Evolutionary conservation across 2,329 filamentous ascomycete genomes (phyloP), one percentile per base, ranked within the genome.

Genomic region (Delphinella strobiligena): DNA sequence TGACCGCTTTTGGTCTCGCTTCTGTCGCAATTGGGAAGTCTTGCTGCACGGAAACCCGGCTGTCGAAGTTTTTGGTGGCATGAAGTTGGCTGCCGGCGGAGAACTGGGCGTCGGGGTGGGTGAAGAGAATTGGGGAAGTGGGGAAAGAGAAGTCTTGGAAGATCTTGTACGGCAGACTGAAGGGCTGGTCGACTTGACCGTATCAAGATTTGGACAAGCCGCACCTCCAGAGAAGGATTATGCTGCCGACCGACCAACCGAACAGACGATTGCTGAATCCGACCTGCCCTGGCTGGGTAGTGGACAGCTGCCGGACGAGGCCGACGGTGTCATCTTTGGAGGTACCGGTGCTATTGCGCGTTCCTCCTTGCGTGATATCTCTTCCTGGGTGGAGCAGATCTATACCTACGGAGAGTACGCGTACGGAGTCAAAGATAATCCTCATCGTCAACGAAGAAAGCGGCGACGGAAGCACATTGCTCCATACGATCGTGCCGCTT

Each of bases 31-130:
- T 22, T 98, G 91, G 91, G 86, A 89, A 49, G 82, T 96, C 10
- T 72, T 94, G 48, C 69, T 98, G 31, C 84, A 89, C 54, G 89
- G 87, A 7, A 95, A 93, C 51, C 91, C 91, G 0, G 78, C 80
- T 2, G 75, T 81, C 1, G 80, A 80, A 46, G 69, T 93, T 4
- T 87, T 86, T 52, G 77, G 80, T 9, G 87, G 84, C 4, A 77
- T 94, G 54, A 94, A 93, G 59, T 69, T 98, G 22, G 85, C 88
- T 10, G 84, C 82, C 5, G 87, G 85, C 24, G 89, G 91, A 14
- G 89, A 96, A 61, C 73, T 96, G 18, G 91, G 91, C 12, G 75
- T 95, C 34, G 91, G 91, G 0, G 91, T 96, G 1, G 91, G 91
- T 14, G 91, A 96, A 58, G 91, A 96, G 63, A 85, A 95, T 40